phyloP scores from a whole-genome alignment of 202 grass and related monocot species.

The Brachypodium distachyon region DNA sequence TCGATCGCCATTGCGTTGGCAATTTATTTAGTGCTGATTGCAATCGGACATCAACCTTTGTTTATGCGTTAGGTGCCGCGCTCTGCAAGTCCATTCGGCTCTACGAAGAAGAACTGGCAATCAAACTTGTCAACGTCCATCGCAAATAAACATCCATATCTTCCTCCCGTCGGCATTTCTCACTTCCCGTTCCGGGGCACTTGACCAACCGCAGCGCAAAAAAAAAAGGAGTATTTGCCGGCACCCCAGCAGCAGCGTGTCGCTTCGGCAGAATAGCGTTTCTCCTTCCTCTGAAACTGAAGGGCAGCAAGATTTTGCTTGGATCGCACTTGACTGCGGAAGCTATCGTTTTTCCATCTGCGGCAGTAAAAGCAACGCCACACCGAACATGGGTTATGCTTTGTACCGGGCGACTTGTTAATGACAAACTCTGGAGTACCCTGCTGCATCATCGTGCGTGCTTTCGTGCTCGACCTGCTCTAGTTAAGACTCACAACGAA shows the following conservation, averaged over 20 bases:
- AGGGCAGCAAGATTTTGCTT: not conserved
- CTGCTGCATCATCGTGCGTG: not conserved
- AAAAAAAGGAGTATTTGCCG: not conserved
- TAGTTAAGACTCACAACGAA: not conserved
- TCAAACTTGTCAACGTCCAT: not conserved
- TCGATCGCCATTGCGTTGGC: not conserved
- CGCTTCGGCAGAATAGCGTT: not conserved
- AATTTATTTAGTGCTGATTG: not conserved
- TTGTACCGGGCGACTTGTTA: not conserved
- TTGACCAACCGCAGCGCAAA: not conserved
- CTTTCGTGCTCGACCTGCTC: not conserved
- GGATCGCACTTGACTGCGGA: not conserved
- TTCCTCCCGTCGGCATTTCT: not conserved
- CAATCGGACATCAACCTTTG: not conserved
- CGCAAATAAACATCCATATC: not conserved
- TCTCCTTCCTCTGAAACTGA: too few relatives aligned
- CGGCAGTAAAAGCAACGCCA: not conserved
- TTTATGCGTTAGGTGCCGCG: not conserved
- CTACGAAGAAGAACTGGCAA: not conserved
- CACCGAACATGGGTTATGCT: not conserved
- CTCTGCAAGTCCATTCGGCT: not conserved
- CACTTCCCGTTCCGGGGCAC: not conserved
- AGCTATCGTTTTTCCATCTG: not conserved
- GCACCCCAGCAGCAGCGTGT: not conserved
- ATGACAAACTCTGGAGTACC: not conserved